These are phyloP conservation scores for Cyclotella sp. DNA, from an alignment of 108 stramenopile species.

Conservation along the genomic window DNA sequence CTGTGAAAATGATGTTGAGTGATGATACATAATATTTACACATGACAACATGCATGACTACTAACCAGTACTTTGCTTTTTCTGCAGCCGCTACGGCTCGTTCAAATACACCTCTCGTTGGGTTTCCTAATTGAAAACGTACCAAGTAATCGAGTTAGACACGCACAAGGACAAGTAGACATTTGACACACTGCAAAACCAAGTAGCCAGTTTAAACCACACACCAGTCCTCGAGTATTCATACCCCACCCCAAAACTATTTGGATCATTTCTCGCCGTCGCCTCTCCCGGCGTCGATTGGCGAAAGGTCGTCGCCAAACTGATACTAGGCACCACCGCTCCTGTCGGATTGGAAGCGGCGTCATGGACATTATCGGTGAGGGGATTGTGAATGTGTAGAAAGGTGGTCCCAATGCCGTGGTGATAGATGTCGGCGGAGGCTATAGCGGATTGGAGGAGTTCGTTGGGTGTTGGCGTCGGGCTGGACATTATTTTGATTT, in stretches of 20 bases:
- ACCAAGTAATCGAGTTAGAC: neutral
- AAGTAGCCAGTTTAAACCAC: conserved; percentile 5
- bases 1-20: too few species aligned
- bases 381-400: conserved; percentile 55
- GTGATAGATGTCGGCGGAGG: conserved; percentile 50
- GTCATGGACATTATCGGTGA: neutral
- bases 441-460: conserved; percentile 31
- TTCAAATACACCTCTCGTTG: conserved; percentile 87
- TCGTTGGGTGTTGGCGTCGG: neutral
- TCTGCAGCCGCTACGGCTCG: conserved; percentile 78
- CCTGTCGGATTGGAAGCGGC: conserved; percentile 68
- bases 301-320: conserved; percentile 81
- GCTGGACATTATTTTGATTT: conserved; percentile 2
- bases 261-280: conserved; percentile 67
- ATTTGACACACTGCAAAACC: neutral
- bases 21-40: neutral
- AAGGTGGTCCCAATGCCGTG: conserved; percentile 58
- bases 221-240: conserved; percentile 76
- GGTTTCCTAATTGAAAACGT: conserved; percentile 55
- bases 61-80: conserved; percentile 62
- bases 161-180: neutral
- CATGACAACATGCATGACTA: neutral
- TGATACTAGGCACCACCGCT: conserved; percentile 79
- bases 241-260: conserved; percentile 85
- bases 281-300: conserved; percentile 73